These are phyloP conservation scores for Trichoderma afroharzianum DNA, from an alignment of 2,329 filamentous ascomycete genomes.

Conservation along the genomic window DNA sequence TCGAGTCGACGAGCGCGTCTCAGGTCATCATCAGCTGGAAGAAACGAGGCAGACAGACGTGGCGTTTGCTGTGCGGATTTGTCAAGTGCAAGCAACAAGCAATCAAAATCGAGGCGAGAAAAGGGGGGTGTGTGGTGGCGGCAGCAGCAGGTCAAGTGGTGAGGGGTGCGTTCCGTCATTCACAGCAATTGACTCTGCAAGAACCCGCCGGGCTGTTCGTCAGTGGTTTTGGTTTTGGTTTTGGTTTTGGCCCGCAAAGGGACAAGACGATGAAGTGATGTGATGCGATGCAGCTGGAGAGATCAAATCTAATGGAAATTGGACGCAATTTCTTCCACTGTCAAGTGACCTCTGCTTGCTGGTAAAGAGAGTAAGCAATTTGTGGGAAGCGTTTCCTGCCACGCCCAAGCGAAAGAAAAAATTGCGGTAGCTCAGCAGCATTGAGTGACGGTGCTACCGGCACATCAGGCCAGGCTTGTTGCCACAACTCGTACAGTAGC, in stretches of 20 bases:
- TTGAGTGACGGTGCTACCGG: slow-evolving; percentile 8
- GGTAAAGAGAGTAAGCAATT: neutral
- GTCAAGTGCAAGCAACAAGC: neutral
- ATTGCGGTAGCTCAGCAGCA: slow-evolving; percentile 10
- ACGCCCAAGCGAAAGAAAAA: neutral
- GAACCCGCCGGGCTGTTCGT: neutral
- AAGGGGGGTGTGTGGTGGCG: neutral
- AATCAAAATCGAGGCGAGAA: neutral
- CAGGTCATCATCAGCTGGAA: neutral
- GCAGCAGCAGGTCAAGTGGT: neutral
- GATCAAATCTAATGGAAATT: neutral
- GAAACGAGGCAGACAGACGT: neutral
- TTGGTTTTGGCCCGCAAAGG: neutral
- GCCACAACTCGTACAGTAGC: neutral
- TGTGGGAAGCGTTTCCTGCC: neutral
- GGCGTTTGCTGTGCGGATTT: neutral
- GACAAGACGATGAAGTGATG: neutral
- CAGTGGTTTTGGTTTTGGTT: neutral
- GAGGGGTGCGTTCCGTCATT: slow-evolving; percentile 8
- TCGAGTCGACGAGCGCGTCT: neutral
- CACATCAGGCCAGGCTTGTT: slow-evolving; percentile 16
- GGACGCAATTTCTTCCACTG: neutral
- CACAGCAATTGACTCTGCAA: slow-evolving; percentile 6
- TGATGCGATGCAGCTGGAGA: neutral
- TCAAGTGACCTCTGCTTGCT: slow-evolving; percentile 7